These are phyloP conservation scores for Cladophialophora yegresii DNA, from an alignment of 2,329 filamentous ascomycete genomes.

Conservation along the genomic window DNA sequence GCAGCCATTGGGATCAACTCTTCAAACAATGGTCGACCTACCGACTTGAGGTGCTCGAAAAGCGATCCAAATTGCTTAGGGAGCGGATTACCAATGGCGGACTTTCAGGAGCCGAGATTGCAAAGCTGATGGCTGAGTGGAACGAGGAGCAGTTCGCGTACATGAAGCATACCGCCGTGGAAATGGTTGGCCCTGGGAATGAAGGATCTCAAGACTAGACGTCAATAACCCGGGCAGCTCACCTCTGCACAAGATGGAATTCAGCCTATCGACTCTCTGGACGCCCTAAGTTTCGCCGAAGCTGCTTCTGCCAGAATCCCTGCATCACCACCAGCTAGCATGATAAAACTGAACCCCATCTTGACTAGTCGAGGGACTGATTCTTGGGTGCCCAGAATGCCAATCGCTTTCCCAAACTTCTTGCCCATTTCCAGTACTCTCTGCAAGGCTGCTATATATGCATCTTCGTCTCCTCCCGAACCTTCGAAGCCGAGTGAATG, in stretches of 20 bases:
- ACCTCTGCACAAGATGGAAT: neutral
- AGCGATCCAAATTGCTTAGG: conserved; percentile 15
- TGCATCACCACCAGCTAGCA: conserved; percentile 16
- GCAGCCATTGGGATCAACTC: conserved; percentile 20
- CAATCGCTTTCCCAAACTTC: conserved; percentile 9
- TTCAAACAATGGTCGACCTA: conserved; percentile 26
- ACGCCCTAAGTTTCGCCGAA: conserved; percentile 3
- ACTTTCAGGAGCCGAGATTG: conserved; percentile 15
- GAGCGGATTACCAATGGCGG: conserved; percentile 11
- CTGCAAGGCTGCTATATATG: conserved; percentile 14
- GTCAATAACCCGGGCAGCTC: neutral
- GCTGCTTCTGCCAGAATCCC: conserved; percentile 17
- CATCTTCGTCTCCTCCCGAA: conserved; percentile 3
- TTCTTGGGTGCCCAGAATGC: conserved; percentile 7
- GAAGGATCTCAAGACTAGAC: conserved; percentile 20
- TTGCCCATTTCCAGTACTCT: conserved; percentile 7
- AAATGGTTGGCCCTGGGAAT: conserved; percentile 23
- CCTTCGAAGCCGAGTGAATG: conserved; percentile 18
- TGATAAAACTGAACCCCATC: conserved; percentile 21
- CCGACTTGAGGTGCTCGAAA: conserved; percentile 23
- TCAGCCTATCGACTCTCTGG: conserved; percentile 12
- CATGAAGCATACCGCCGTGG: conserved; percentile 20
- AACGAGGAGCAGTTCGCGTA: conserved; percentile 23
- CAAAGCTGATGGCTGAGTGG: conserved; percentile 20
- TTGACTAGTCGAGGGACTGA: neutral